A percentile compares a stretch with the other conserved stretches of the same genome.
Evolutionary conservation across 305 asterid genomes (phyloP).

Genomic region (Fraxinus dipetala): DNA sequence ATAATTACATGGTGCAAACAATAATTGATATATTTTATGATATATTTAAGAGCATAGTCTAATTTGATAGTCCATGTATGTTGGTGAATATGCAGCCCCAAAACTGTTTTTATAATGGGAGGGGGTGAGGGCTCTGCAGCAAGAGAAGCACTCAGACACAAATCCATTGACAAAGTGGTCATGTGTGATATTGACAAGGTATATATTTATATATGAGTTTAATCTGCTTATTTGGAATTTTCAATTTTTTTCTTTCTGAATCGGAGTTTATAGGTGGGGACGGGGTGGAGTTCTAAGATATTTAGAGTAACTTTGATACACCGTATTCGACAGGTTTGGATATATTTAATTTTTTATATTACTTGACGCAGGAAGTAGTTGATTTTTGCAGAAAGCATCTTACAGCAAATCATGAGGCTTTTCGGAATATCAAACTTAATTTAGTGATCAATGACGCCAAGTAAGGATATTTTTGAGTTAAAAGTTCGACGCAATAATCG

Average conservation of each 20-base stretch:
- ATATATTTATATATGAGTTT: neutral
- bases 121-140: slow-evolving; percentile 99
- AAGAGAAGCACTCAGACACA: slow-evolving; percentile 89
- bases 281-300: neutral
- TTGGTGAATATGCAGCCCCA: slow-evolving; percentile 52
- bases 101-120: slow-evolving; percentile 81
- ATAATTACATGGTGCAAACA: neutral
- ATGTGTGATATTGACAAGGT: slow-evolving; percentile 99
- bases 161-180: slow-evolving; percentile 70
- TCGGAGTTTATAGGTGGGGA: neutral
- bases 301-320: neutral
- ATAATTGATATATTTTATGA: neutral
- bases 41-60: neutral
- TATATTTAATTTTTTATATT: neutral
- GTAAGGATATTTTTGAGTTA: slow-evolving; percentile 35
- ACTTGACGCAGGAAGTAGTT: slow-evolving; percentile 77
- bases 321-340: neutral
- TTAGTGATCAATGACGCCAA: slow-evolving; percentile 89
- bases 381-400: slow-evolving; percentile 82
- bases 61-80: neutral
- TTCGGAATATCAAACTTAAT: slow-evolving; percentile 68
- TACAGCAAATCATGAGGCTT: slow-evolving; percentile 81
- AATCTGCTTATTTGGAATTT: neutral
- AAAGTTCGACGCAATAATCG: neutral
- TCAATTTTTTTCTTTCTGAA: neutral